Evolutionary conservation across 2,329 filamentous ascomycete species (phyloP).

Genomic region (Corinectria fuckeliana): DNA sequence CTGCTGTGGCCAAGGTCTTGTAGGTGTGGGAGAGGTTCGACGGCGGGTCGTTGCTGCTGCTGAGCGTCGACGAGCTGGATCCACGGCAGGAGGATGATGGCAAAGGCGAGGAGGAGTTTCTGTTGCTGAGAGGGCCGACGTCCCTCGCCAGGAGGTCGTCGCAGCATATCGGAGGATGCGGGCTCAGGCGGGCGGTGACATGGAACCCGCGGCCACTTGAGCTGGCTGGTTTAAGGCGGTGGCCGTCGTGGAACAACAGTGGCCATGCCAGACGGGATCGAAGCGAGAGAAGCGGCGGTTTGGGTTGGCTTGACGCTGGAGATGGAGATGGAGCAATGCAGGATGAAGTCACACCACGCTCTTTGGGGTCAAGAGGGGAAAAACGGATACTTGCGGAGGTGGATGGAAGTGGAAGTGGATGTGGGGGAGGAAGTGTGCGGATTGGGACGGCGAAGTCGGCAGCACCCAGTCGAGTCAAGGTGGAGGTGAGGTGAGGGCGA

Average conservation of each 20-base stretch:
- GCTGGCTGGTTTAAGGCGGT: slow-evolving; percentile 15
- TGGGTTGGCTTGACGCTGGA: background rate
- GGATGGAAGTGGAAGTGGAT: slow-evolving; percentile 4
- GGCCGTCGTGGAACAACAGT: slow-evolving; percentile 23
- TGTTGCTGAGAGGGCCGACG: slow-evolving; percentile 55
- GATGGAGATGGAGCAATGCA: slow-evolving; percentile 19
- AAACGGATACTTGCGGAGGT: slow-evolving; percentile 27
- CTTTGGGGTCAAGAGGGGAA: slow-evolving; percentile 11
- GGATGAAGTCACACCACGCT: slow-evolving; percentile 35
- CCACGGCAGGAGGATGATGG: slow-evolving; percentile 64
- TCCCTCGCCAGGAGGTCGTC: slow-evolving; percentile 67
- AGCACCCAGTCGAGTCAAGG: too few relatives aligned
- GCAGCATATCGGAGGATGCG: slow-evolving; percentile 57
- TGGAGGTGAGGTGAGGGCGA: too few relatives aligned
- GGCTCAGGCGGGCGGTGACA: slow-evolving; percentile 30
- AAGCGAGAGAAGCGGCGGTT: slow-evolving; percentile 8
- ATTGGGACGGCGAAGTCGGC: background rate
- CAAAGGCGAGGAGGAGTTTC: slow-evolving; percentile 61
- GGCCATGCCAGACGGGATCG: slow-evolving; percentile 26
- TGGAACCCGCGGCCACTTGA: slow-evolving; percentile 29
- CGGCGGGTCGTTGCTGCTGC: slow-evolving; percentile 60
- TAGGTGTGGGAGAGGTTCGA: slow-evolving; percentile 29
- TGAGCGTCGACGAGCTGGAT: slow-evolving; percentile 65
- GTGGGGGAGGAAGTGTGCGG: background rate
- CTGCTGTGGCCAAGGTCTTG: slow-evolving; percentile 34